phyloP scores from a whole-genome alignment of 768 basidiomycete species.

The Boletus pseudo-olivaceus region DNA sequence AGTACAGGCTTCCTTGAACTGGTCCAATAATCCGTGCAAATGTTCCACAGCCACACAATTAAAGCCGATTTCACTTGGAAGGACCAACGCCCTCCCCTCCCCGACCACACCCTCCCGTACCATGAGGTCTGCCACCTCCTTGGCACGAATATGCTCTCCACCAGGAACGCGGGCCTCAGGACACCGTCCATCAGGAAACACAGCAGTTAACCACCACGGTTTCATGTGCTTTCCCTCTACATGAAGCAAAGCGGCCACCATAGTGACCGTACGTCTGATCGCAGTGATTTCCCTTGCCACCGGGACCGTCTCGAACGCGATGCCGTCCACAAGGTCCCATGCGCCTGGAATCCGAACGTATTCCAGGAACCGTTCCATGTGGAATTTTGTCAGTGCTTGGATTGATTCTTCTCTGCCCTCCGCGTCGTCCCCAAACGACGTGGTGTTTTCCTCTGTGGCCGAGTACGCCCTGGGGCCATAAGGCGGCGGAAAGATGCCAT shows the following conservation, averaged over 20 bases:
- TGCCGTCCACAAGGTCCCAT: conserved; percentile 56
- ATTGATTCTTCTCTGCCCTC: conserved; percentile 39
- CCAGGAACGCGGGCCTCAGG: conserved; percentile 37
- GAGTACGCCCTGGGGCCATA: conserved; percentile 56
- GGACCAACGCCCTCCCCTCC: conserved; percentile 14
- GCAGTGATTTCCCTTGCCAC: conserved; percentile 61
- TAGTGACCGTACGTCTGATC: conserved; percentile 56
- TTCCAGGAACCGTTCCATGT: conserved; percentile 55
- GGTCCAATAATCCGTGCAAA: conserved; percentile 38
- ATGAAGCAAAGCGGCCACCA: conserved; percentile 29
- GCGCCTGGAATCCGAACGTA: conserved; percentile 45
- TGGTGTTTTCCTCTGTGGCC: conserved; percentile 35
- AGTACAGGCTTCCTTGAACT: conserved; percentile 31
- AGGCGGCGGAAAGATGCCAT: conserved; percentile 72
- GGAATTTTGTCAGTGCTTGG: conserved; percentile 56
- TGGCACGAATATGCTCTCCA: conserved; percentile 26
- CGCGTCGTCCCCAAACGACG: conserved; percentile 38
- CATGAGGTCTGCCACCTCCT: conserved; percentile 44
- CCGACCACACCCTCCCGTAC: conserved; percentile 25
- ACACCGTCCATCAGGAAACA: conserved; percentile 51
- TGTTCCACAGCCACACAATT: conserved; percentile 62
- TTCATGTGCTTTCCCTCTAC: conserved; percentile 36
- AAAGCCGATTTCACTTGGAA: conserved; percentile 61
- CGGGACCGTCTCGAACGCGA: conserved; percentile 81
- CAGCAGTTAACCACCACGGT: conserved; percentile 73